Base-by-base conservation (phyloP, 1,284 basidiomycete species). In the Papiliotrema flavescens region DNA sequence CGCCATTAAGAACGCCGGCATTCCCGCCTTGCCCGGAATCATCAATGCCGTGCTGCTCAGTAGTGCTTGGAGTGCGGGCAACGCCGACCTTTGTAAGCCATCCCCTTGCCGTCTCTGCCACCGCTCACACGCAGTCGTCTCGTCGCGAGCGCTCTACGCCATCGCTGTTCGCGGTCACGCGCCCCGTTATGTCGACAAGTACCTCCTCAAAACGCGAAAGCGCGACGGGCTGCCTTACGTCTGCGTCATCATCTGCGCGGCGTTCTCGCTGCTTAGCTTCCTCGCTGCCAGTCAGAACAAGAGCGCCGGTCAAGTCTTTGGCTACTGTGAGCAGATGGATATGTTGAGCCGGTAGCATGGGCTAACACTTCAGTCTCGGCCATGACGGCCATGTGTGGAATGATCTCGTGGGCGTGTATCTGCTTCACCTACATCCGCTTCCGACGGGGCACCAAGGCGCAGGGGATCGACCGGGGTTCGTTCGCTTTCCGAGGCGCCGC, bases 31-130 rank as follows among this genome's bases (percentile, higher is more conserved):
- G 9, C 51, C 59, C 2, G 19, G 20, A 44, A 82, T 92, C 62
- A 90, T 93, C 76, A 95, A 95, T 72, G 90, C 90, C 7, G 84
- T 83, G 62, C 80, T 95, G 17, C 76, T 95, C 52, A 88, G 85
- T 26, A 88, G 89, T 1, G 91, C 91, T 1, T 89, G 88, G 83
- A 91, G 88, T 6, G 89, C 91, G 5, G 89, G 87, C 2, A 88
- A 85, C 36, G 88, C 86, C 60, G 86, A 91, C 66, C 72, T 94
- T 50, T 53, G 46, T 32, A 32, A 32, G 28, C 6, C 28, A 6
- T 32, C 11, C 28, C 11, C 28, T 32, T 32, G 6, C 5, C 28
- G 28, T 11, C 28, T 5, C 5, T 6, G 11, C 28, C 28, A 32
- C 11, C 6, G 28, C 28, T 32, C 6, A 32, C 5, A 32, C 11